These are phyloP conservation scores for Urochloa ruziziensis DNA, from an alignment of 176 grass and related monocot species.

Conservation along the genomic window DNA sequence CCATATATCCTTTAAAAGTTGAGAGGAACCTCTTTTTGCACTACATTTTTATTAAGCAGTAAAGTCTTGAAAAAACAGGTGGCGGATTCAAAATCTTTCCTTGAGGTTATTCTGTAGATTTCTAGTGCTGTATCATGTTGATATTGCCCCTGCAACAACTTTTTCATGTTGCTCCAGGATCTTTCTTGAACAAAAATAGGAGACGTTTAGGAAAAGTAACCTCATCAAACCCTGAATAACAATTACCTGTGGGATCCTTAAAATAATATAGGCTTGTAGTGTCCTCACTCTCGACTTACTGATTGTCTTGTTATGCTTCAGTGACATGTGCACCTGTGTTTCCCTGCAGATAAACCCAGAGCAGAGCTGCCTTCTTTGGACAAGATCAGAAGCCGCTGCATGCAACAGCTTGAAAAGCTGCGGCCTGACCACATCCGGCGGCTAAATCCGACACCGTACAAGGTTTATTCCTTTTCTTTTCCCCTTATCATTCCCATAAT, in stretches of 20 bases:
- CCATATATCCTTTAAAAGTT: not conserved
- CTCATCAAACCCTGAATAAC: not conserved
- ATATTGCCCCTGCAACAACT: not conserved
- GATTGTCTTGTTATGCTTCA: not conserved
- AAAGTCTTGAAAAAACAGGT: not conserved
- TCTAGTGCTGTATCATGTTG: not conserved
- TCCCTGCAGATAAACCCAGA: slow-evolving; percentile 60
- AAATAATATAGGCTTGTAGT: not conserved
- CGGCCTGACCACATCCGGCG: slow-evolving; percentile 86
- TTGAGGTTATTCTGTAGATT: not conserved
- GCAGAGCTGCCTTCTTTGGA: slow-evolving; percentile 71
- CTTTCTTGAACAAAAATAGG: not conserved
- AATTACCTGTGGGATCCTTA: not conserved
- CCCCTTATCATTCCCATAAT: not conserved
- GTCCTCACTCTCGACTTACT: not conserved
- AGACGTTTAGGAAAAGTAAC: not conserved
- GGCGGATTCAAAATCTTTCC: not conserved
- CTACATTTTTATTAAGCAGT: not conserved
- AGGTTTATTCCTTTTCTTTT: slow-evolving; percentile 43
- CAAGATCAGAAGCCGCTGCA: slow-evolving; percentile 80
- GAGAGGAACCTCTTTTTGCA: not conserved
- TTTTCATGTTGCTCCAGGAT: not conserved
- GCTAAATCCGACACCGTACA: slow-evolving; percentile 96
- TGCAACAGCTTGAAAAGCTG: slow-evolving; percentile 85
- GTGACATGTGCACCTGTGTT: not conserved